Base-by-base conservation (phyloP, 192 early-diverging fungal genomes). In the Backusella psychrophila region DNA sequence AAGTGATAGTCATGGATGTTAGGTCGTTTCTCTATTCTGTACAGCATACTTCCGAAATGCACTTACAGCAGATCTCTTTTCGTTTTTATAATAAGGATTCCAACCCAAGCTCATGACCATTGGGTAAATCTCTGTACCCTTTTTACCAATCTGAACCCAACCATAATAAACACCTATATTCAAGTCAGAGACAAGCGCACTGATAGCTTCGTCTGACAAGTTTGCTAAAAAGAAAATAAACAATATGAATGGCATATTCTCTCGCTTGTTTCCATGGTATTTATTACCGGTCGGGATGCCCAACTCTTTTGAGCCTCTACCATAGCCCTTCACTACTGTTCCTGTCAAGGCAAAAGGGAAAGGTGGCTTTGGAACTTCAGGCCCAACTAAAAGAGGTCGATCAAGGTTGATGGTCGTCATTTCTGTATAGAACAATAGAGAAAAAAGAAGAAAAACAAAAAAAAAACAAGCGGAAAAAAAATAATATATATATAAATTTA, bases 31-130 rank as follows among this genome's bases (percentile, higher is more conserved):
- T 39, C 38, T 39, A 11, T 39, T 39, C 2, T 39, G 7, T 39
- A 39, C 38, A 39, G 38, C 38, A 39, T 39, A 11, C 38, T 39
- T 33, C 11, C 21, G n/a, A 56, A 6, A 56, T 11, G 9, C 8
- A 83, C 89, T 76, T 80, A 93, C 92, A 73, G 96, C 97, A 15
- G 95, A 96, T 59, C 93, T 89, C 84, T 96, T 95, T 81, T 98
- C 94, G 83, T 99, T 99, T 76, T 99, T 94, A 81, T 96, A 94
- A 80, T 92, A 99, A 15, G 98, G 98, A 84, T 99, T 99, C 98
- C 98, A 99, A 19, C 98, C 98, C 56, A 96, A 90, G 72, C 93
- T 95, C 96, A 99, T 97, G 19, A 98, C 97, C 97, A 99, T 99
- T n/a, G 95, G 94, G 59, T 90, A 89, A 7, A 99, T 91, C 1